phyloP scores from a whole-genome alignment of 805 yeast genomes.

The Kluyveromyces wickerhamii region DNA sequence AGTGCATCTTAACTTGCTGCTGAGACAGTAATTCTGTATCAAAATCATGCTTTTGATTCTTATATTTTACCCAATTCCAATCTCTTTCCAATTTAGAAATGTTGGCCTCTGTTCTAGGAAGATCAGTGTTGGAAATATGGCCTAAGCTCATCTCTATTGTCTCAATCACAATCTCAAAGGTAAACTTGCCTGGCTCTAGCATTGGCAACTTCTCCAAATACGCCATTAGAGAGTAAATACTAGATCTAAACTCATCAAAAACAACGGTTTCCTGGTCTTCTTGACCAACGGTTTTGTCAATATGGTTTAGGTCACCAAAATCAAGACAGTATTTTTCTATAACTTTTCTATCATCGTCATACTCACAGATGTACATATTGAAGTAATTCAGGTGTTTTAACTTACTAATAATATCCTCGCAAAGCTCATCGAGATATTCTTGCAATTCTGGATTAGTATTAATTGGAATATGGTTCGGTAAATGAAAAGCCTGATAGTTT shows the following conservation, averaged over 20 bases:
- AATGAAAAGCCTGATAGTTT: conserved; percentile 34
- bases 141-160: conserved; percentile 23
- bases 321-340: conserved; percentile 26
- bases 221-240: conserved; percentile 22
- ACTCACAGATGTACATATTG: conserved; percentile 18
- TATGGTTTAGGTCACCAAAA: conserved; percentile 26
- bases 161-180: conserved; percentile 24
- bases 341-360: conserved; percentile 15
- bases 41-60: conserved; percentile 15
- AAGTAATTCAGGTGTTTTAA: conserved; percentile 18
- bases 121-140: conserved; percentile 12
- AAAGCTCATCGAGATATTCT: conserved; percentile 31
- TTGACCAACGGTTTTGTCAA: conserved; percentile 10
- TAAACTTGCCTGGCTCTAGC: conserved; percentile 21
- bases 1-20: conserved; percentile 25
- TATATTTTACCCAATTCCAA: conserved; percentile 24
- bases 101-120: conserved; percentile 8
- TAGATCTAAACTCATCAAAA: conserved; percentile 27
- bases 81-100: conserved; percentile 21
- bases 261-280: conserved; percentile 19
- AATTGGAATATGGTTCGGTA: conserved; percentile 34
- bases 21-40: conserved; percentile 4
- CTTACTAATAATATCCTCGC: conserved; percentile 21
- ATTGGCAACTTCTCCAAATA: conserved; percentile 19
- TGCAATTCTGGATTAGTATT: conserved; percentile 41